Evolutionary conservation across 2,329 filamentous ascomycete species (phyloP).

Genomic region (Alternaria brassicae): DNA sequence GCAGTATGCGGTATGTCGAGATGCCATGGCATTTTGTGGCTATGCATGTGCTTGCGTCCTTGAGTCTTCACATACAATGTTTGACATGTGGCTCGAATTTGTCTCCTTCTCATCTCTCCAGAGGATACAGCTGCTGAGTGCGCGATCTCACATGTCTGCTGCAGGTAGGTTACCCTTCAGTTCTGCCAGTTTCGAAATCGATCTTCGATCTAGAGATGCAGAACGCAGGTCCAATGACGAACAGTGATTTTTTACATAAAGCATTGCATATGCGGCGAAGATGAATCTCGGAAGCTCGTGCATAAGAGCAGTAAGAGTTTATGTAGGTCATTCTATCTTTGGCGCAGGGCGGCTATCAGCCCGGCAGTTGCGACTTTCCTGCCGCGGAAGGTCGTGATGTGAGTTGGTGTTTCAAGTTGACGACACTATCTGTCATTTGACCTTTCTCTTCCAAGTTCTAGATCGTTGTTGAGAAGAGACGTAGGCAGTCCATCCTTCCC

Average conservation of each 20-base stretch:
- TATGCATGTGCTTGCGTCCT: background rate
- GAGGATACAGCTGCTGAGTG: background rate
- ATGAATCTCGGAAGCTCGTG: conserved; percentile 13
- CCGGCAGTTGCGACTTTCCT: background rate
- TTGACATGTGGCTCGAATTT: background rate
- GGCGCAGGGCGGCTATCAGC: background rate
- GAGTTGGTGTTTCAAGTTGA: background rate
- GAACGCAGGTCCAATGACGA: conserved; percentile 8
- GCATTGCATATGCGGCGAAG: conserved; percentile 9
- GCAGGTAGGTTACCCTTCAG: background rate
- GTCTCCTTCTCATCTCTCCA: background rate
- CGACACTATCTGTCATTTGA: background rate
- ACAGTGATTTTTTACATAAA: conserved; percentile 2
- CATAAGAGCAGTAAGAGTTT: background rate
- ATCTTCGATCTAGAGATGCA: background rate
- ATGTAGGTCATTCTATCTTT: conserved; percentile 13
- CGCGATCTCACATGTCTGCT: background rate
- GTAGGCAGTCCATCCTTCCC: background rate
- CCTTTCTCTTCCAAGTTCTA: background rate
- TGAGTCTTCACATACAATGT: background rate
- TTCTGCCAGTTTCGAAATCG: background rate
- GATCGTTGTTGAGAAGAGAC: background rate
- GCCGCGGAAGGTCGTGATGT: background rate
- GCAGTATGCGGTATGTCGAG: background rate
- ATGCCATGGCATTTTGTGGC: background rate